Evolutionary conservation across 2,329 filamentous ascomycete genomes (phyloP), one percentile per base, ranked within the genome.

Genomic region (Polychaeton citri): DNA sequence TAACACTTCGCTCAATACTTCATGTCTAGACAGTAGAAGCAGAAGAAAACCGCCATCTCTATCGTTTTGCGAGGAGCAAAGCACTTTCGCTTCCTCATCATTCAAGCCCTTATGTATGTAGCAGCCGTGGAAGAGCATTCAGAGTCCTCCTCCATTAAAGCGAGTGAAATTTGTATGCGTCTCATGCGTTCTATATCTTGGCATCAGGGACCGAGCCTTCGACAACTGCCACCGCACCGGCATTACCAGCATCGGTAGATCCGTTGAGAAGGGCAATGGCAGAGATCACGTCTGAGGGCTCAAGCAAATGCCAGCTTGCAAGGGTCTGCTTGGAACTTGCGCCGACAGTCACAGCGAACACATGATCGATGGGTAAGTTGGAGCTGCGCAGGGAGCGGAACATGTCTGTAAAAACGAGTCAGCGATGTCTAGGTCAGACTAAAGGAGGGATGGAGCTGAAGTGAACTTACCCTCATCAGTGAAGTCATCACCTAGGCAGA

Each of bases 401-500:
- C 76, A 80, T 80, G 53, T 80, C 75, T 79, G 44, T 32, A 8
- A 19, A 19, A 30, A 21, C 12, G 9, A 2, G 41, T 51, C 35
- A 49, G 47, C 15, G 33, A 40, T 17, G 37, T n/a, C n/a, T n/a
- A n/a, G n/a, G n/a, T 49, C 42, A 45, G 45, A 45, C 35, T 42
- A 41, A 20, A 37, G 18, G 13, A 10, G 16, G 10, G 32, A 16
- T 17, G 15, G 5, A 12, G 32, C 3, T 5, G 16, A 8, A n/a
- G 5, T 10, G 19, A 16, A 45, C 61, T 46, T 78, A 79, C 93
- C 88, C 70, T 98, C 90, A 55, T 98, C 90, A 5, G 90, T 98
- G 49, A 90, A 92, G 53, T 98, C 90, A 58, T 98, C 90, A 30
- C 90, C 90, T 42, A 87, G 65, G 59, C 90, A 98, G 35, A 96